A percentile compares a stretch with the other conserved stretches of the same genome.
phyloP scores from a whole-genome alignment of 2,329 filamentous ascomycete species.

The Huntiella decipiens region DNA sequence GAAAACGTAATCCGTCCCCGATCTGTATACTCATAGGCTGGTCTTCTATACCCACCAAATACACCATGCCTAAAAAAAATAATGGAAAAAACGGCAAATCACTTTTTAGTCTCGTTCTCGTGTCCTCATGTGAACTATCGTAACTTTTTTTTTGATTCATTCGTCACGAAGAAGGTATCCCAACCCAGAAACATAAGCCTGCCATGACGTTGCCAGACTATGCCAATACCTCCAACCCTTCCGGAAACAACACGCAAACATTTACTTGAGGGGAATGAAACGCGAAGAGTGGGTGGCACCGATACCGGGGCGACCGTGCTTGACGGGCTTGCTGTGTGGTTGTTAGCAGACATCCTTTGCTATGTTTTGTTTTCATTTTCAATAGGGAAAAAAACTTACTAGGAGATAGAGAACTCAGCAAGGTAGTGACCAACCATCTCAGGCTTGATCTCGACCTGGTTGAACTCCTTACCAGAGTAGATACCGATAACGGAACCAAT shows the following conservation, averaged over 20 bases:
- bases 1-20: no score
- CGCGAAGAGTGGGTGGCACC: slow-evolving; percentile 99
- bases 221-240: slow-evolving; percentile 30
- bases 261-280: slow-evolving; percentile 99
- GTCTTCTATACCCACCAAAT: no score
- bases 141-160: slow-evolving; percentile 12
- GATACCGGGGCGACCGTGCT: slow-evolving; percentile 99
- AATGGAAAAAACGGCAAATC: slow-evolving; percentile 8
- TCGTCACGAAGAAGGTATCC: slow-evolving; percentile 11
- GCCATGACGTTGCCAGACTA: slow-evolving; percentile 15
- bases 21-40: no score
- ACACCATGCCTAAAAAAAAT: neutral
- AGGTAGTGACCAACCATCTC: slow-evolving; percentile 99
- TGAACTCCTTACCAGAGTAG: slow-evolving; percentile 99
- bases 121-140: slow-evolving; percentile 9
- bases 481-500: slow-evolving; percentile 96
- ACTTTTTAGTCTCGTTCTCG: slow-evolving; percentile 3
- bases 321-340: slow-evolving; percentile 76
- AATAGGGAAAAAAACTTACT: slow-evolving; percentile 43
- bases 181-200: slow-evolving; percentile 8
- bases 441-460: slow-evolving; percentile 99
- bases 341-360: slow-evolving; percentile 26
- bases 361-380: neutral
- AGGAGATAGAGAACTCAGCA: slow-evolving; percentile 98
- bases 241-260: slow-evolving; percentile 11